Conservation (phyloP, 2,329 filamentous ascomycete species). For the Verticillium zaregamsianum region DNA sequence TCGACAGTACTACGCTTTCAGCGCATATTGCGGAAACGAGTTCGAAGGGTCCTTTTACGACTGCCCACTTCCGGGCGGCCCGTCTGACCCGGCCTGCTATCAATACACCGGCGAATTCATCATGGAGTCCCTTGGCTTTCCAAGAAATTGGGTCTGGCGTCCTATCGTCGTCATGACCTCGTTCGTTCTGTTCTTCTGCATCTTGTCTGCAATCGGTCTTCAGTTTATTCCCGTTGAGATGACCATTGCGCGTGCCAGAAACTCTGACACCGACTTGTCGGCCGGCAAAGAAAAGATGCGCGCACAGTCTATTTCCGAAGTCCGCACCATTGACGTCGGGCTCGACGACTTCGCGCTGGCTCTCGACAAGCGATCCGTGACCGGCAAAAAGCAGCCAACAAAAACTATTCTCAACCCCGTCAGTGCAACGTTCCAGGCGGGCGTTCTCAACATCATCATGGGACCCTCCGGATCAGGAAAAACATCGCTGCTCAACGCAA, state of each 20-base stretch:
- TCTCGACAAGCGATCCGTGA: constrained; percentile 56
- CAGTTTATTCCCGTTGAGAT: constrained; percentile 65
- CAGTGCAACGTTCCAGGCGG: constrained; percentile 62
- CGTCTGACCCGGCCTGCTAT: constrained; percentile 59
- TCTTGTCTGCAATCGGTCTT: constrained; percentile 56
- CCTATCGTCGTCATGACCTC: constrained; percentile 60
- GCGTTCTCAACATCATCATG: constrained; percentile 73
- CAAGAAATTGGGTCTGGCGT: constrained; percentile 60
- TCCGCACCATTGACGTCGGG: constrained; percentile 60
- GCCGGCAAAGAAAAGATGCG: constrained; percentile 68
- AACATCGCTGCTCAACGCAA: constrained; percentile 68
- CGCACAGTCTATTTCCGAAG: constrained; percentile 43
- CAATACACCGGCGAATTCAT: constrained; percentile 68
- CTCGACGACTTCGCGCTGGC: constrained; percentile 61
- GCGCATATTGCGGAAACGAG: constrained; percentile 68
- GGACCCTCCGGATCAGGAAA: constrained; percentile 76
- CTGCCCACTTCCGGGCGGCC: constrained; percentile 61
- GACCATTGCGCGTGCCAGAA: constrained; percentile 60
- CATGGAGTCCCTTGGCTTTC: constrained; percentile 65
- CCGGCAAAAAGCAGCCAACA: constrained; percentile 45
- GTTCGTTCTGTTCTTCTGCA: constrained; percentile 61
- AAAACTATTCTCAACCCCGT: constrained; percentile 65
- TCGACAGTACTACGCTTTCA: constrained; percentile 62
- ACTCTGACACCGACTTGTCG: constrained; percentile 56
- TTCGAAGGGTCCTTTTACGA: constrained; percentile 69